phyloP scores from a whole-genome alignment of 768 basidiomycete genomes.

The Leccinum rimulosum region DNA sequence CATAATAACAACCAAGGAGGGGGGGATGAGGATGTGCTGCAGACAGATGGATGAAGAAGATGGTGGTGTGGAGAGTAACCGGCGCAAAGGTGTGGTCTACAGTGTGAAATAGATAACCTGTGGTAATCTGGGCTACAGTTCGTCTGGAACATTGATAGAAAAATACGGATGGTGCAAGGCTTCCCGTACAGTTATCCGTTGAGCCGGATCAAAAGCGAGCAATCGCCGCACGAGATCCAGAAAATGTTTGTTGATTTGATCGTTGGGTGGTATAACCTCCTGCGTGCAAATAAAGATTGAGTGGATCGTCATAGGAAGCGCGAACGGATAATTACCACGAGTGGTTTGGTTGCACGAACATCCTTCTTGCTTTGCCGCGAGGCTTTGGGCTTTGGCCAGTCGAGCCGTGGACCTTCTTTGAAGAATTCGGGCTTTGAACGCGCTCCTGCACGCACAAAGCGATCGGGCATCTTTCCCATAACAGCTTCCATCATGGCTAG shows the following conservation, averaged over 20 bases:
- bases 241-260: conserved; percentile 75
- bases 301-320: neutral
- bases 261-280: conserved; percentile 83
- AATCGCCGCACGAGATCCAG: conserved; percentile 84
- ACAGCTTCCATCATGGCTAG: conserved; percentile 99
- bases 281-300: conserved; percentile 29
- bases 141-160: conserved; percentile 60
- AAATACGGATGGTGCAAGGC: conserved; percentile 91
- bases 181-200: conserved; percentile 84
- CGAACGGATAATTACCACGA: conserved; percentile 54
- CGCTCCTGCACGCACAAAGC: conserved; percentile 72
- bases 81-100: conserved; percentile 32
- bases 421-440: conserved; percentile 92
- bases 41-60: conserved; percentile 25
- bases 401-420: conserved; percentile 78
- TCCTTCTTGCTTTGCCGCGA: conserved; percentile 92
- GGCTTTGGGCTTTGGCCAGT: conserved; percentile 90
- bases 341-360: conserved; percentile 77
- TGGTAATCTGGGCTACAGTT: conserved; percentile 50
- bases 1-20: conserved; percentile 36
- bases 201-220: conserved; percentile 85
- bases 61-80: conserved; percentile 18
- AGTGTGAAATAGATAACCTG: conserved; percentile 33
- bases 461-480: conserved; percentile 96
- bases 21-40: conserved; percentile 19